phyloP scores from a whole-genome alignment of 805 yeast genomes.

The Wickerhamiella sergipiensis region DNA sequence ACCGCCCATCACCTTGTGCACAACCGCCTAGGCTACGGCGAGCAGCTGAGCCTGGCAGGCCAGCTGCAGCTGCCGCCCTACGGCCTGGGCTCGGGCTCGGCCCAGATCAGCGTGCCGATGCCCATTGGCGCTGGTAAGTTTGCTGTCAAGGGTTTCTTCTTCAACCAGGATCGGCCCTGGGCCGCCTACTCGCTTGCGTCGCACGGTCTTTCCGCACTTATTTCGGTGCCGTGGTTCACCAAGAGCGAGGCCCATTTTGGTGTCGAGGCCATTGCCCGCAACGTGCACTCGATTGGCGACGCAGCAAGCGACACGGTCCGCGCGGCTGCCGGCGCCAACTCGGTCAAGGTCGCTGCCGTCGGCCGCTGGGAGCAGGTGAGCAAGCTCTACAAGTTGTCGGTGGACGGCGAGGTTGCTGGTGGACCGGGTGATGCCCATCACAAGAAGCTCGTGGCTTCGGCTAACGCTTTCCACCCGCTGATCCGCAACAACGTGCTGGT shows the following conservation, averaged over 20 bases:
- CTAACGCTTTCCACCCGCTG: slow-evolving; percentile 11
- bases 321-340: slow-evolving; percentile 45
- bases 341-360: slow-evolving; percentile 38
- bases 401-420: slow-evolving; percentile 26
- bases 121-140: slow-evolving; percentile 14
- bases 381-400: slow-evolving; percentile 16
- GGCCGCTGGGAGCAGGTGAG: slow-evolving; percentile 25
- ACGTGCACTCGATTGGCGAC: slow-evolving; percentile 34
- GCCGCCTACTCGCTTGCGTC: slow-evolving; percentile 39
- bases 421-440: slow-evolving; percentile 22
- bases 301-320: slow-evolving; percentile 48
- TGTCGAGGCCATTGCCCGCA: slow-evolving; percentile 43
- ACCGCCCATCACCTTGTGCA: slow-evolving; percentile 7
- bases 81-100: slow-evolving; percentile 15
- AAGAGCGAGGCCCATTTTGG: slow-evolving; percentile 31
- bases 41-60: slow-evolving; percentile 9
- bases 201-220: slow-evolving; percentile 29
- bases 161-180: slow-evolving; percentile 42
- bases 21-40: slow-evolving; percentile 18
- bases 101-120: slow-evolving; percentile 9
- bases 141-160: slow-evolving; percentile 27
- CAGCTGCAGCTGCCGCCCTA: slow-evolving; percentile 13
- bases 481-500: slow-evolving; percentile 13
- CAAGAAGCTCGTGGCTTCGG: slow-evolving; percentile 13
- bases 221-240: slow-evolving; percentile 24